phyloP scores from a whole-genome alignment of 768 basidiomycete species.

The Boletus subcaerulescens region DNA sequence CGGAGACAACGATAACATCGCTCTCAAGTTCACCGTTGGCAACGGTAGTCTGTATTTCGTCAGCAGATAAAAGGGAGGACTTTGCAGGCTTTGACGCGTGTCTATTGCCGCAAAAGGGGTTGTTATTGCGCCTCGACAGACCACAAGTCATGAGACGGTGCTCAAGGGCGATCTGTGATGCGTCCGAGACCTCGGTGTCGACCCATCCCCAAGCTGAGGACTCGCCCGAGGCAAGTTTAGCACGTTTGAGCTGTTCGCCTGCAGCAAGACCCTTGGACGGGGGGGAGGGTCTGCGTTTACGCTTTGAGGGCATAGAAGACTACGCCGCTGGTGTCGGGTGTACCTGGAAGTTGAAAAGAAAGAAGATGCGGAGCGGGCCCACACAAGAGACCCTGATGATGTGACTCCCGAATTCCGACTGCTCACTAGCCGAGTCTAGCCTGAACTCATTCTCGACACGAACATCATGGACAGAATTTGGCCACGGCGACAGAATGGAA shows the following conservation, averaged over 20 bases:
- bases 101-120: constrained; percentile 59
- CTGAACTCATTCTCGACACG: not conserved
- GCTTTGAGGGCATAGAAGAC: constrained; percentile 52
- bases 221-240: constrained; percentile 44
- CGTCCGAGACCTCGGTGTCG: constrained; percentile 54
- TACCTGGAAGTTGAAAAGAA: constrained; percentile 3
- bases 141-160: constrained; percentile 70
- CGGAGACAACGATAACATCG: constrained; percentile 69
- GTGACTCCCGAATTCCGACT: constrained; percentile 23
- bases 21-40: constrained; percentile 48
- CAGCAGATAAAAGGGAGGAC: constrained; percentile 8
- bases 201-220: constrained; percentile 80
- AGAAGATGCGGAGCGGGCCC: constrained; percentile 8
- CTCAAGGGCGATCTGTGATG: constrained; percentile 60
- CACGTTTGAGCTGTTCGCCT: constrained; percentile 62
- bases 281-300: constrained; percentile 51
- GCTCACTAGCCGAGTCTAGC: constrained; percentile 4
- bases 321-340: not conserved
- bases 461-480: constrained; percentile 23
- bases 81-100: constrained; percentile 33
- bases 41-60: constrained; percentile 10
- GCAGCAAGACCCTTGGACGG: constrained; percentile 51
- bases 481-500: constrained; percentile 27
- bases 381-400: constrained; percentile 14
- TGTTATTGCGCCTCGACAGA: constrained; percentile 48